These are phyloP conservation scores for Pseudogymnoascus sp. DNA, from an alignment of 2,329 filamentous ascomycete species.

Conservation along the genomic window DNA sequence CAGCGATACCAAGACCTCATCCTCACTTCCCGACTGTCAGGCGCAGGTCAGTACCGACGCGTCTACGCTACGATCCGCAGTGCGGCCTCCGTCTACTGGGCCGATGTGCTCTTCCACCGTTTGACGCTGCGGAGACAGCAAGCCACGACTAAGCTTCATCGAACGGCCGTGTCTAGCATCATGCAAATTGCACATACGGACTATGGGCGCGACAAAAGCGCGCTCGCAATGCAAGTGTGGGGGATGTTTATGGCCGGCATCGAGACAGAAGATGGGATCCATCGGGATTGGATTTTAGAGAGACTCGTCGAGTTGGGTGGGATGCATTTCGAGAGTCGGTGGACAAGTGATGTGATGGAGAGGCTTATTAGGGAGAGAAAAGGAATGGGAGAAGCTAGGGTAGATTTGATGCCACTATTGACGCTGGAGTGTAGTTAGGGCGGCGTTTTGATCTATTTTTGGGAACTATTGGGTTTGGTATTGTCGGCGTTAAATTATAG, in stretches of 20 bases:
- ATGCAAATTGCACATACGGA: background rate
- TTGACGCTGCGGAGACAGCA: background rate
- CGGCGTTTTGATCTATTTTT: background rate
- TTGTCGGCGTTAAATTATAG: background rate
- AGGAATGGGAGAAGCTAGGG: background rate
- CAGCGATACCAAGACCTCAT: background rate
- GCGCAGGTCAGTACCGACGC: background rate
- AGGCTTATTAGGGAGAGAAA: background rate
- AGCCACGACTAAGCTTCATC: background rate
- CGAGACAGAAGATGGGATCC: constrained; percentile 28
- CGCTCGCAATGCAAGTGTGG: constrained; percentile 16
- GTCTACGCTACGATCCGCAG: background rate
- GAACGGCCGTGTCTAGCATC: background rate
- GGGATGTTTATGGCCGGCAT: constrained; percentile 30
- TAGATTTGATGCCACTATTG: constrained; percentile 1
- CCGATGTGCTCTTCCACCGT: background rate
- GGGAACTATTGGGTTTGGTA: background rate
- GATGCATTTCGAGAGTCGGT: background rate
- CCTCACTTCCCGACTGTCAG: background rate
- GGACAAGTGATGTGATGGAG: background rate
- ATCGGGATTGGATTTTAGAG: constrained; percentile 29
- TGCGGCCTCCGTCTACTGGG: background rate
- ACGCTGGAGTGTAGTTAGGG: background rate
- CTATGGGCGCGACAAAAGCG: background rate
- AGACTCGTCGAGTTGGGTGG: background rate